phyloP scores from a whole-genome alignment of 2,329 filamentous ascomycete genomes.

The Neonectria magnoliae region DNA sequence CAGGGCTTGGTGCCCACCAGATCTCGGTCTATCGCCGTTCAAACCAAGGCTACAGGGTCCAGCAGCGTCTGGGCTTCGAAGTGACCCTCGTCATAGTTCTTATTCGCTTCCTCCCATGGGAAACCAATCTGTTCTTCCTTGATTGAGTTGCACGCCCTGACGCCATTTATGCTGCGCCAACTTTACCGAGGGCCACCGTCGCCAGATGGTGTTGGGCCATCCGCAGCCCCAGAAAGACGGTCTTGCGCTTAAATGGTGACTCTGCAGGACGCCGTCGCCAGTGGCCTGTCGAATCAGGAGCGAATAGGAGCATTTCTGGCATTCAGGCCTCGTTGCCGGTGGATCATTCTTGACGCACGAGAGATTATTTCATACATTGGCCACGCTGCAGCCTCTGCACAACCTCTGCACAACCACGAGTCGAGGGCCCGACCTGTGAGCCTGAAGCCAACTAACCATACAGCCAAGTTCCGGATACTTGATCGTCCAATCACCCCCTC shows the following conservation, averaged over 20 bases:
- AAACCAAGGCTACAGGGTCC: slow-evolving; percentile 21
- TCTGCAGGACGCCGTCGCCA: slow-evolving; percentile 42
- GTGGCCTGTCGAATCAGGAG: slow-evolving; percentile 26
- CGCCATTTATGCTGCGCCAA: slow-evolving; percentile 24
- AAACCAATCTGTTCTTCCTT: slow-evolving; percentile 10
- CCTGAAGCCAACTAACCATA: slow-evolving; percentile 1
- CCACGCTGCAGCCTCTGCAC: slow-evolving; percentile 29
- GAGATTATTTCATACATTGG: slow-evolving; percentile 44
- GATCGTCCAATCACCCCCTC: background rate
- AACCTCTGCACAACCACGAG: slow-evolving; percentile 14
- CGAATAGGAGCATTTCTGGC: slow-evolving; percentile 46
- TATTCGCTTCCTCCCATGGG: slow-evolving; percentile 16
- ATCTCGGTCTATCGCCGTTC: slow-evolving; percentile 32
- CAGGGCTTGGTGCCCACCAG: slow-evolving; percentile 29
- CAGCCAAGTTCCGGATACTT: slow-evolving; percentile 5
- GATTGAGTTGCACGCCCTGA: slow-evolving; percentile 14
- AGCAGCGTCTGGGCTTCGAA: slow-evolving; percentile 28
- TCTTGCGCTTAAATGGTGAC: slow-evolving; percentile 33
- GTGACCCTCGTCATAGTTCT: slow-evolving; percentile 26
- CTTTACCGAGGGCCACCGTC: slow-evolving; percentile 30
- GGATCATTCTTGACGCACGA: slow-evolving; percentile 39
- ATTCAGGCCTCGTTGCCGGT: slow-evolving; percentile 39
- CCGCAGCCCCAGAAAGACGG: slow-evolving; percentile 29
- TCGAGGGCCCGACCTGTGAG: background rate
- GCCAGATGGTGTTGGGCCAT: slow-evolving; percentile 26